These are phyloP conservation scores for Phytopythium kandeliae DNA, from an alignment of 352 stramenopile genomes.

Conservation along the genomic window DNA sequence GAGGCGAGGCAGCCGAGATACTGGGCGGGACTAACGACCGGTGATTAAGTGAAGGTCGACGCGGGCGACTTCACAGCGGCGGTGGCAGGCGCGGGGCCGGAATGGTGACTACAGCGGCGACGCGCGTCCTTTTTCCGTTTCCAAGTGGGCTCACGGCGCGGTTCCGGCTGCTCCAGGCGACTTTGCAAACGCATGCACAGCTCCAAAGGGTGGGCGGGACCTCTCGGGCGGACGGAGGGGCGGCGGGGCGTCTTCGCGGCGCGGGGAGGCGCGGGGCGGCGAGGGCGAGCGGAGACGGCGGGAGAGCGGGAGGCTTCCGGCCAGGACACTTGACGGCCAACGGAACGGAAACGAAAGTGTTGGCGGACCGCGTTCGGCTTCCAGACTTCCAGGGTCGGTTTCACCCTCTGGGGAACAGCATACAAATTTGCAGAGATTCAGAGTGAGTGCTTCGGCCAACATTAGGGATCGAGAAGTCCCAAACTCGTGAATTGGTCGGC, in stretches of 20 bases:
- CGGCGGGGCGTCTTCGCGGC: conserved; percentile 1
- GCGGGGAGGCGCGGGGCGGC: conserved; percentile 3
- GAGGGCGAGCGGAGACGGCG: background rate
- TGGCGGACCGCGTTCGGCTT: too few species aligned
- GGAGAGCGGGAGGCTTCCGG: background rate
- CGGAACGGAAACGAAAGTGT: conserved; percentile 1
- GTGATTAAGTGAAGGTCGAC: conserved; percentile 23
- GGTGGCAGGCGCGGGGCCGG: conserved; percentile 7
- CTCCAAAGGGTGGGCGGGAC: conserved; percentile 21
- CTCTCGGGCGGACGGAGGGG: conserved; percentile 5
- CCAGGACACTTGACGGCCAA: conserved; percentile 23
- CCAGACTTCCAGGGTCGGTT: too few species aligned
- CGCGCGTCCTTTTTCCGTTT: conserved; percentile 64
- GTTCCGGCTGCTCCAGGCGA: conserved; percentile 64
- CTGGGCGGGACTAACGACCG: too few species aligned
- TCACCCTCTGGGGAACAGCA: too few species aligned
- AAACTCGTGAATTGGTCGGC: too few species aligned
- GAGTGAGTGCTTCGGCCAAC: too few species aligned
- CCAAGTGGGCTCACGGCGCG: conserved; percentile 60
- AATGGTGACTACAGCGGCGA: conserved; percentile 42
- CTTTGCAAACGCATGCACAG: conserved; percentile 89
- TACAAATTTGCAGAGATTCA: too few species aligned
- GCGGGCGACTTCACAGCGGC: conserved; percentile 19
- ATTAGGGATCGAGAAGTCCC: too few species aligned
- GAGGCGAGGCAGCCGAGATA: too few species aligned